Evolutionary conservation across 140 eudicot species (phyloP).

Genomic region (Senecio squalidus): DNA sequence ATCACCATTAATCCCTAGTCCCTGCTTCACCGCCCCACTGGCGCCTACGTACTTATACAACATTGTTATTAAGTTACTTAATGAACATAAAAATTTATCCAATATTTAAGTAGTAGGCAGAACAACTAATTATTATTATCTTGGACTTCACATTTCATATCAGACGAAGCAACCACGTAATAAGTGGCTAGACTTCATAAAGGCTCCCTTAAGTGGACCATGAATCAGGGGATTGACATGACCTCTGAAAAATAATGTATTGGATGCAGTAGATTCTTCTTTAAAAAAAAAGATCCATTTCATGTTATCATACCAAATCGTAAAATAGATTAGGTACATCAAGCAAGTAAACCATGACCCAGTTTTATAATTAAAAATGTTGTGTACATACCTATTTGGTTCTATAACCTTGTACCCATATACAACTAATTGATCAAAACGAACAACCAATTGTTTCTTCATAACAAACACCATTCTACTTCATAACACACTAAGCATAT

Average conservation of each 20-base stretch:
- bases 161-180: background rate
- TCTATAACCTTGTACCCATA: background rate
- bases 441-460: background rate
- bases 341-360: background rate
- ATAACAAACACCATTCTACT: background rate
- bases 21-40: too few species aligned
- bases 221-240: background rate
- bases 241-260: background rate
- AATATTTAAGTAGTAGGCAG: background rate
- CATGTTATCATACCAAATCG: background rate
- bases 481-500: background rate
- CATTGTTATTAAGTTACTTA: background rate
- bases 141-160: slow-evolving; percentile 2
- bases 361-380: background rate
- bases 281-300: background rate
- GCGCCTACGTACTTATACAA: too few species aligned
- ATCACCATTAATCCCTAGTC: too few species aligned
- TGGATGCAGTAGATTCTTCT: background rate
- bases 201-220: too few species aligned
- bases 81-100: background rate
- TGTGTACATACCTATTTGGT: background rate
- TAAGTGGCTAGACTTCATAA: too few species aligned
- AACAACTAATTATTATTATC: background rate
- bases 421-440: background rate
- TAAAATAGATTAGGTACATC: background rate